Conservation (phyloP, 2,329 filamentous ascomycete genomes). For the Sclerotiophoma versabilis region DNA sequence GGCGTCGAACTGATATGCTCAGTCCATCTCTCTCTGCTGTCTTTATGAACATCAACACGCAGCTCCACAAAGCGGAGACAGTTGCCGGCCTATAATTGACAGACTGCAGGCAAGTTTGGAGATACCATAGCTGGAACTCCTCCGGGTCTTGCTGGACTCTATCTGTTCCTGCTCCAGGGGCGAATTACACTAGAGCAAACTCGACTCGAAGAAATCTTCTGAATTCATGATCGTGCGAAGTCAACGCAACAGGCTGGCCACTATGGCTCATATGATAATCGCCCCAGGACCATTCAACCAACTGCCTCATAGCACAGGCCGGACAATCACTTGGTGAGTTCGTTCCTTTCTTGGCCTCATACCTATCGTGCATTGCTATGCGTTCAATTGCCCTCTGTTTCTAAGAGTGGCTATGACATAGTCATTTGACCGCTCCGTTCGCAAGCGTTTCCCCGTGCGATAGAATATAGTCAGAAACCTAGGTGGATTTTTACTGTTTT, state of each 20-base stretch:
- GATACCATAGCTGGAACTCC: background rate
- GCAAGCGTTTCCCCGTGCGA: background rate
- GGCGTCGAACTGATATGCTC: background rate
- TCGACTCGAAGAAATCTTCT: background rate
- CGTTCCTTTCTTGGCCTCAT: background rate
- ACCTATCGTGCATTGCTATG: background rate
- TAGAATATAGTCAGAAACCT: background rate
- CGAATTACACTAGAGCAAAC: background rate
- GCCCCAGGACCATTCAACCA: background rate
- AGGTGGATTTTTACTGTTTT: no score
- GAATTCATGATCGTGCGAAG: background rate
- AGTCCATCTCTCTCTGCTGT: background rate
- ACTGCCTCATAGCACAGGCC: background rate
- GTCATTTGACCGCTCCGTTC: background rate
- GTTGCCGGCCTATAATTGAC: background rate
- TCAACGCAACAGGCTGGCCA: background rate
- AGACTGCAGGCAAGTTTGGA: background rate
- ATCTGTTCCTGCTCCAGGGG: background rate
- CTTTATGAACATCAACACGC: background rate
- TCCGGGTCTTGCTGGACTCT: background rate
- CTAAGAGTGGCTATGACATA: background rate
- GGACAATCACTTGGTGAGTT: background rate
- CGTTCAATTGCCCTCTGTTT: background rate
- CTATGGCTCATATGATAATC: background rate
- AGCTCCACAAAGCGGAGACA: background rate